Evolutionary conservation across 2,329 filamentous ascomycete genomes (phyloP), one percentile per base, ranked within the genome.

Genomic region (Fusarium denticulatum): DNA sequence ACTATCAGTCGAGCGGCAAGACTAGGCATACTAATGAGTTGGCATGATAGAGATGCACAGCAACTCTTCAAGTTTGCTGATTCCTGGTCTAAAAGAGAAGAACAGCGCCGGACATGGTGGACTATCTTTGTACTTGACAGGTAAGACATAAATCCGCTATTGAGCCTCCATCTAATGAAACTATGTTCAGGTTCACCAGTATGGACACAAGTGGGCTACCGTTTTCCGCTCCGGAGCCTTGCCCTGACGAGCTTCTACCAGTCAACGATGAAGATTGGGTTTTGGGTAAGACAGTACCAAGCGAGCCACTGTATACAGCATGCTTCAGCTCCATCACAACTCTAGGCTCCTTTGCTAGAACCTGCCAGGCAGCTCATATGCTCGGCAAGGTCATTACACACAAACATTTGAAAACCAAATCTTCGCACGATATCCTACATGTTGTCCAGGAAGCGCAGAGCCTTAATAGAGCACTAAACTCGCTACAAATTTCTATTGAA

Each of bases 41-140:
- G 59, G 46, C 58, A 63, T 34, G 60, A 63, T 12, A 46, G 39
- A 30, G 39, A 63, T 32, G 58, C 58, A 26, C 47, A 63, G 16
- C 46, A 65, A 11, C 62, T 65, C 6, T 65, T 65, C 39, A 52
- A 63, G 22, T n/a, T 34, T 24, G 40, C 46, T 12, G 62, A 65
- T 30, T 46, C 58, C n/a, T 65, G 62, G 62, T 63, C 62, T 12
- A 46, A 45, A 14, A 42, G 58, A 16, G 62, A 65, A 34, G 62
- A 65, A 36, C 47, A 65, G 28, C 34, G 58, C 20, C 28, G 62
- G 20, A 63, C 59, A 24, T 65, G 62, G 62, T 65, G 62, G 62
- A 42, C 58, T 22, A 65, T 55, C 16, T 34, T 65, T 46, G 36
- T 65, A 7, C 58, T 65, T 26, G 62, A 65, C 20, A 65, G 58